Evolutionary conservation across 345 rosid species (phyloP), one percentile per base, ranked within the genome.

Genomic region (Clausena lansium): DNA sequence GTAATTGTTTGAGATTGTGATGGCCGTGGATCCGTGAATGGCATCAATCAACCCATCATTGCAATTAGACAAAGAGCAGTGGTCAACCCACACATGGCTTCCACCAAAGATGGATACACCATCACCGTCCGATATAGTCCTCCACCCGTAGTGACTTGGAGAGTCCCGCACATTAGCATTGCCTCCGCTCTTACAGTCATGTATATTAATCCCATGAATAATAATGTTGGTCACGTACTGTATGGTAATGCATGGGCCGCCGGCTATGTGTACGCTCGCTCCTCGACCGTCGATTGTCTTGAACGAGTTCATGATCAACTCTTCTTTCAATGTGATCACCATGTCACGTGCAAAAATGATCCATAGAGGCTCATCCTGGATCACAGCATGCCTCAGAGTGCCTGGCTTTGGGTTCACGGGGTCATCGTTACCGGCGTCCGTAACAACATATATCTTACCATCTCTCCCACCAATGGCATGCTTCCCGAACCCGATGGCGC

Each of bases 231-330:
- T 89, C 77, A 88, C 91, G 64, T 81, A 88, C 69, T 89, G 93
- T n/a, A 88, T 81, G 0, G 93, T 89, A 69, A 89, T 89, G 80
- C 93, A 89, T 70, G 93, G 91, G 2, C 93, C 93, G 0, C 90
- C 88, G 24, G 89, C 84, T 1, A 89, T 86, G 66, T 88, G 91
- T 7, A 89, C 90, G 52, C 63, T 85, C 9, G 79, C 87, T 47
- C 93, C 93, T 24, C 93, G 84, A 2, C 93, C 93, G 50, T 89
- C 93, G 59, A 89, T 86, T 20, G 93, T 89, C 78, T 89, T 89
- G 80, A 88, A 88, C 1, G 91, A 89, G 85, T 87, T 90, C 90
- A 88, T 83, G 14, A 90, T 28, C 54, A 90, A 73, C 82, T 90
- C 94, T 77, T 88, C 83, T 77, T 88, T 90, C 15, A 90, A 77